These are phyloP conservation scores for Auxenochlorella pyrenoidosa DNA, from an alignment of 139 green algal genomes.

Conservation along the genomic window DNA sequence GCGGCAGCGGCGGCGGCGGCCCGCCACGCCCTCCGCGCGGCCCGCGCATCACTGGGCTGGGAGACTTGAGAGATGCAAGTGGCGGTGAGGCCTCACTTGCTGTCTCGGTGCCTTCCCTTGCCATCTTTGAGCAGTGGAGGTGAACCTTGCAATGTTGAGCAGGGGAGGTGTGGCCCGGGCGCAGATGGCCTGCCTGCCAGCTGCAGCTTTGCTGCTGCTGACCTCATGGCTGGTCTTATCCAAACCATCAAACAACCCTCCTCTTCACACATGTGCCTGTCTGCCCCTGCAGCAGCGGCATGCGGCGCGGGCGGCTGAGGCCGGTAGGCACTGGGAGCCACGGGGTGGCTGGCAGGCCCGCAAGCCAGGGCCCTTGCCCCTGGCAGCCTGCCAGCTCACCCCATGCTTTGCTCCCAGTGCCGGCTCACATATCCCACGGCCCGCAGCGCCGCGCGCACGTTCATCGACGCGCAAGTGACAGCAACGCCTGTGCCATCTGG, in stretches of 20 bases:
- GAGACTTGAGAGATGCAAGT: constrained; percentile 45
- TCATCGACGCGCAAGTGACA: neutral
- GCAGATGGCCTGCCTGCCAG: no score
- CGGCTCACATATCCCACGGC: neutral
- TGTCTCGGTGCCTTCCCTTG: neutral
- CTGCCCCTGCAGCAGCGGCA: constrained; percentile 12
- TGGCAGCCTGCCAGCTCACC: neutral
- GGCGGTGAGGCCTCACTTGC: constrained; percentile 11
- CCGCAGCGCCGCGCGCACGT: neutral
- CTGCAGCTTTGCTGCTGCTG: no score
- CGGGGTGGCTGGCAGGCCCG: neutral
- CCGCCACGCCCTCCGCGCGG: neutral
- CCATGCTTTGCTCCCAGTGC: neutral
- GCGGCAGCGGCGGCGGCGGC: constrained; percentile 26
- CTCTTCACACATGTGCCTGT: neutral
- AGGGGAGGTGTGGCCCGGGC: no score
- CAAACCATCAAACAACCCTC: no score
- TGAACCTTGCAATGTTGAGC: no score
- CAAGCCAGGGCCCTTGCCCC: neutral
- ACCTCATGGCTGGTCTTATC: no score
- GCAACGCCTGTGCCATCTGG: neutral
- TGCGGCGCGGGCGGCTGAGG: constrained; percentile 56
- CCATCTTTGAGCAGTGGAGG: neutral
- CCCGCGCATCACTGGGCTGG: constrained; percentile 41
- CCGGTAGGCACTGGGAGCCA: constrained; percentile 45